These are phyloP conservation scores for Suhomyces canberraensis DNA, from an alignment of 805 yeast genomes.

Conservation along the genomic window DNA sequence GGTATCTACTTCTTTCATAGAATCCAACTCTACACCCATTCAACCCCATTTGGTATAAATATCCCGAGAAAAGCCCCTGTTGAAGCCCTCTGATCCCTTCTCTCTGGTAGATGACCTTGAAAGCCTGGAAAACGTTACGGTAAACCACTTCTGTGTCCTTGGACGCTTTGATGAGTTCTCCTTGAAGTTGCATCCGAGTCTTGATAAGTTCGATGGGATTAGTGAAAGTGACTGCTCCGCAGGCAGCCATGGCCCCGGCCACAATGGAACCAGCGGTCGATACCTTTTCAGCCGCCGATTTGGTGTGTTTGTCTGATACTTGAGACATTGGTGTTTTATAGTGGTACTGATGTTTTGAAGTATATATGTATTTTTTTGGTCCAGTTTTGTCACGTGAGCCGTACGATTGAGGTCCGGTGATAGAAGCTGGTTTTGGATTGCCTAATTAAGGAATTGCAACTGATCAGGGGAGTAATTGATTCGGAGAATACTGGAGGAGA, in stretches of 20 bases:
- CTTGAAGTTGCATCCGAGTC: conserved; percentile 95
- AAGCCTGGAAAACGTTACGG: conserved; percentile 83
- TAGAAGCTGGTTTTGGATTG: no score
- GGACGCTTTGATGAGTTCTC: conserved; percentile 66
- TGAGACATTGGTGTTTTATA: no score
- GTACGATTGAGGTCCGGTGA: no score
- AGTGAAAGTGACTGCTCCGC: conserved; percentile 96
- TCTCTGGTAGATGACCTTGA: conserved; percentile 62
- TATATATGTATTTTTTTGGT: no score
- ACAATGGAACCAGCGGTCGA: conserved; percentile 28
- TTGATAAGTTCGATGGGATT: conserved; percentile 94
- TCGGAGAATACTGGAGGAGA: no score
- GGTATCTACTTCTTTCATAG: conserved; percentile 80
- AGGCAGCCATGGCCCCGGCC: conserved; percentile 63
- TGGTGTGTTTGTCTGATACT: background rate
- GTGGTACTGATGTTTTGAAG: no score
- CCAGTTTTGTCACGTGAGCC: no score
- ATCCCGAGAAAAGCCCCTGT: conserved; percentile 86
- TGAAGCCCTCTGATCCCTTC: conserved; percentile 90
- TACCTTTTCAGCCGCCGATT: conserved; percentile 13
- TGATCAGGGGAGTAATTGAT: no score
- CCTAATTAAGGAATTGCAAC: no score
- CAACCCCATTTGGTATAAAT: conserved; percentile 82
- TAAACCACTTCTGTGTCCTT: conserved; percentile 53
- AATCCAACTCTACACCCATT: conserved; percentile 94